Conservation (phyloP, 331 rosid genomes). For the Saraca asoca region DNA sequence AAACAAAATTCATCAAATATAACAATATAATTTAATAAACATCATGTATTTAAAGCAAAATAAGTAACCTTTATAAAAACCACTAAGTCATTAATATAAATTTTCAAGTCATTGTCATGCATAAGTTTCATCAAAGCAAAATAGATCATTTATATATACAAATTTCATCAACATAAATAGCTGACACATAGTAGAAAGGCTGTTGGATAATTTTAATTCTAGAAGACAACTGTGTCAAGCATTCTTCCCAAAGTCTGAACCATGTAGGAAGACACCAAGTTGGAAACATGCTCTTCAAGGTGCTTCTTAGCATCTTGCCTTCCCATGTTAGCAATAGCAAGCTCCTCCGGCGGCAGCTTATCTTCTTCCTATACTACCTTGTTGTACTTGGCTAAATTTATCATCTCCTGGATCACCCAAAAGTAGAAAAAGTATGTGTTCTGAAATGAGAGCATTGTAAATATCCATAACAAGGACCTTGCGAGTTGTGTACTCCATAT, state of each 20-base stretch:
- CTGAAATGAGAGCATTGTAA: neutral
- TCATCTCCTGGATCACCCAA: slow-evolving; percentile 75
- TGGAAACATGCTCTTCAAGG: slow-evolving; percentile 91
- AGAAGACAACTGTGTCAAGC: slow-evolving; percentile 94
- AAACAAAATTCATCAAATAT: no score
- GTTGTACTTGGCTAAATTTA: slow-evolving; percentile 81
- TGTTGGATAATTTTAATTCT: slow-evolving; percentile 31
- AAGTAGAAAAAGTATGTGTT: neutral
- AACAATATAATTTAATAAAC: no score
- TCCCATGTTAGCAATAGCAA: slow-evolving; percentile 96
- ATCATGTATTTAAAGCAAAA: no score
- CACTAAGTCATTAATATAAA: no score
- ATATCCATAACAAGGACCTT: slow-evolving; percentile 63
- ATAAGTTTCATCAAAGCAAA: no score
- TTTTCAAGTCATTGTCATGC: no score
- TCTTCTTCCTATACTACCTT: slow-evolving; percentile 99
- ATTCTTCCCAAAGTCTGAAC: slow-evolving; percentile 92
- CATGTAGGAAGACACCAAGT: slow-evolving; percentile 91
- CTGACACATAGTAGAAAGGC: slow-evolving; percentile 9
- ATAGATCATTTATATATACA: no score
- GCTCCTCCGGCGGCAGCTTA: slow-evolving; percentile 87
- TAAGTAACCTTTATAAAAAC: no score
- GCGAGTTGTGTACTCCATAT: slow-evolving; percentile 68
- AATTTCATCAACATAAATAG: no score
- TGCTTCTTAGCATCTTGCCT: slow-evolving; percentile 99